A percentile compares a stretch with the other conserved stretches of the same genome.
Evolutionary conservation across 495 filamentous ascomycete genomes (phyloP).

Genomic region (Aspergillus panamensis): DNA sequence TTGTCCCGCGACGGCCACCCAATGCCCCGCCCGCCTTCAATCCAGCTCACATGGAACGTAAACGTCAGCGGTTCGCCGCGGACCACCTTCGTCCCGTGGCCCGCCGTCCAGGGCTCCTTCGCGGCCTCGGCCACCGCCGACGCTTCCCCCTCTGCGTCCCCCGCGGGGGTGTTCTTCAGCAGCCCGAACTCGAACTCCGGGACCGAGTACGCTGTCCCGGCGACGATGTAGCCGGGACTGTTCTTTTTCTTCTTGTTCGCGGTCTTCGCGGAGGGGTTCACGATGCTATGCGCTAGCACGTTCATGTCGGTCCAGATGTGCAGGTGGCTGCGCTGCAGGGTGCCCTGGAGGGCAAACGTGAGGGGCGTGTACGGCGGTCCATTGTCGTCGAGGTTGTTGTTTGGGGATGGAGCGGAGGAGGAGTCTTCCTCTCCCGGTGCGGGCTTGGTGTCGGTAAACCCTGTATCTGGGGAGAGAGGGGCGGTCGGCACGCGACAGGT

Average conservation of each 20-base stretch:
- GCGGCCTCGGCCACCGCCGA: conserved; percentile 38
- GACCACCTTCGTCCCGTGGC: conserved; percentile 60
- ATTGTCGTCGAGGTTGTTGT: conserved; percentile 32
- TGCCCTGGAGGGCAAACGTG: conserved; percentile 84
- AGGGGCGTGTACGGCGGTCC: conserved; percentile 56
- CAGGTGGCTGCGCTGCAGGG: conserved; percentile 81
- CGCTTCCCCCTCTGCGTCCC: conserved; percentile 32
- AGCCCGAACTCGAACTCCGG: conserved; percentile 56
- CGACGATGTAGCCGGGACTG: conserved; percentile 60
- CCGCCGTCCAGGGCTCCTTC: conserved; percentile 44
- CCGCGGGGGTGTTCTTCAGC: background rate
- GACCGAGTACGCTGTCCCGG: conserved; percentile 80
- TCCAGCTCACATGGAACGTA: conserved; percentile 80
- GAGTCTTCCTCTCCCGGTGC: background rate
- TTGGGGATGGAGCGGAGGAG: conserved; percentile 8
- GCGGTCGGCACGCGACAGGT: conserved; percentile 85
- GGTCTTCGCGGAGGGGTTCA: conserved; percentile 31
- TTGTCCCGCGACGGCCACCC: conserved; percentile 41
- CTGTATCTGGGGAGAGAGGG: conserved; percentile 19
- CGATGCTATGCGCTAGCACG: conserved; percentile 73
- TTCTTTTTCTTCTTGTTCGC: conserved; percentile 18
- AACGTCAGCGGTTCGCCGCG: conserved; percentile 85
- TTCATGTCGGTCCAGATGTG: conserved; percentile 90
- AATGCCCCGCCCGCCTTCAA: conserved; percentile 60
- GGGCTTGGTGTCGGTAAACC: conserved; percentile 8